These are phyloP conservation scores for Aspergillus sp. DNA, from an alignment of 2,329 filamentous ascomycete species.

Conservation along the genomic window DNA sequence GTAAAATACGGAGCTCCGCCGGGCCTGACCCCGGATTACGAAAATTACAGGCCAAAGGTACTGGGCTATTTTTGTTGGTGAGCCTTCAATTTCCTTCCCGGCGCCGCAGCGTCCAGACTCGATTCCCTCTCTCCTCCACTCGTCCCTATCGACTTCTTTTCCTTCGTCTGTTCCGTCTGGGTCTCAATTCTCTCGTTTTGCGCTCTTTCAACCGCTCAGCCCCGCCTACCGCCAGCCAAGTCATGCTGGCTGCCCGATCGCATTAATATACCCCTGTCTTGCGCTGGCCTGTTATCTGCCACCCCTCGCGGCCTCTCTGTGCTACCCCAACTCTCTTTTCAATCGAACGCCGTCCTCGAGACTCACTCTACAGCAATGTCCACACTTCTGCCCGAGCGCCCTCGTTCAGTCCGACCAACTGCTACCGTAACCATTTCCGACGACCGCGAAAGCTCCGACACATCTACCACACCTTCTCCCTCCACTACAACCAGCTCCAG, in stretches of 20 bases:
- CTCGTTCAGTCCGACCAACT: conserved; percentile 20
- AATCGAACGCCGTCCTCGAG: not conserved
- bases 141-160: not conserved
- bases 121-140: not conserved
- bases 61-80: not conserved
- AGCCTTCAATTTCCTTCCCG: not conserved
- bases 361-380: conserved; percentile 17
- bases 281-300: not conserved
- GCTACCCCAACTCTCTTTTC: not conserved
- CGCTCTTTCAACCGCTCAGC: not conserved
- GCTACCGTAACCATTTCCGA: conserved; percentile 17
- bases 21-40: not conserved
- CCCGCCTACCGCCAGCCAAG: not conserved
- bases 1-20: not conserved
- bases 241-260: not conserved
- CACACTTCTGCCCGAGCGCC: conserved; percentile 24
- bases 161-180: not conserved
- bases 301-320: not conserved
- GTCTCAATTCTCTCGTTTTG: not conserved
- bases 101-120: not conserved
- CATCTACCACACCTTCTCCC: conserved; percentile 28
- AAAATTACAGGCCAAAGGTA: not conserved
- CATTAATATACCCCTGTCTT: conserved; percentile 6
- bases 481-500: conserved; percentile 21
- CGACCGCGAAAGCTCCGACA: conserved; percentile 31